Evolutionary conservation across 768 basidiomycete species (phyloP).

Genomic region (Leccinellum albellum): DNA sequence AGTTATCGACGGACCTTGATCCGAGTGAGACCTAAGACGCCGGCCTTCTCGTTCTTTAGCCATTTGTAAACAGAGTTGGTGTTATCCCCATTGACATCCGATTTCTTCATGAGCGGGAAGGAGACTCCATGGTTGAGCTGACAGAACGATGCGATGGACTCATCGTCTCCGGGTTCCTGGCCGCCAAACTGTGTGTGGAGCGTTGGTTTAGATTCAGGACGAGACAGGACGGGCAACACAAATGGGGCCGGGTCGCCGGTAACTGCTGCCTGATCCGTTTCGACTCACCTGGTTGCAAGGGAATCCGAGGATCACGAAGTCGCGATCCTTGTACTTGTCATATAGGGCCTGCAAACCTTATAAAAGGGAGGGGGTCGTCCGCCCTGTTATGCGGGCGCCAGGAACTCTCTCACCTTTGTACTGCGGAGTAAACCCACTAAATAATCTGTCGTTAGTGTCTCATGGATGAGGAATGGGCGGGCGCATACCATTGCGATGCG

Average conservation of each 20-base stretch:
- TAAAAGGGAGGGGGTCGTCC: background rate
- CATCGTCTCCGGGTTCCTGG: slow-evolving; percentile 83
- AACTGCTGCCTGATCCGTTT: background rate
- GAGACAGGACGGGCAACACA: too few species aligned
- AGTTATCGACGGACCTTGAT: slow-evolving; percentile 58
- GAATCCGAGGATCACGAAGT: slow-evolving; percentile 81
- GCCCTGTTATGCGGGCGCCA: background rate
- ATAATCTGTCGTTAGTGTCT: slow-evolving; percentile 2
- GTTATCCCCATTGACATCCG: slow-evolving; percentile 85
- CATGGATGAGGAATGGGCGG: too few species aligned
- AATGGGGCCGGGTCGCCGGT: too few species aligned
- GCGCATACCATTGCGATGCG: slow-evolving; percentile 60
- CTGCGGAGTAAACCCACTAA: slow-evolving; percentile 80
- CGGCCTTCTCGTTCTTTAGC: slow-evolving; percentile 78
- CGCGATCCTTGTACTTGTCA: slow-evolving; percentile 76
- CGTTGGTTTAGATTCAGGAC: background rate
- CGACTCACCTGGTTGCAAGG: slow-evolving; percentile 82
- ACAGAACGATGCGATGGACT: slow-evolving; percentile 72
- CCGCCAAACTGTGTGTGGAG: slow-evolving; percentile 52
- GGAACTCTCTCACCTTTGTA: slow-evolving; percentile 52
- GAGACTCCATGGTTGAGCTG: slow-evolving; percentile 81
- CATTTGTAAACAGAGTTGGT: slow-evolving; percentile 83
- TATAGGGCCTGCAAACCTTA: slow-evolving; percentile 75
- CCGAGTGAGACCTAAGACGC: slow-evolving; percentile 62
- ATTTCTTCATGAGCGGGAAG: slow-evolving; percentile 90